A percentile compares a stretch with the other conserved stretches of the same genome.
These are phyloP conservation scores for Flaveria robusta DNA, from an alignment of 129 eudicot species.

Conservation along the genomic window DNA sequence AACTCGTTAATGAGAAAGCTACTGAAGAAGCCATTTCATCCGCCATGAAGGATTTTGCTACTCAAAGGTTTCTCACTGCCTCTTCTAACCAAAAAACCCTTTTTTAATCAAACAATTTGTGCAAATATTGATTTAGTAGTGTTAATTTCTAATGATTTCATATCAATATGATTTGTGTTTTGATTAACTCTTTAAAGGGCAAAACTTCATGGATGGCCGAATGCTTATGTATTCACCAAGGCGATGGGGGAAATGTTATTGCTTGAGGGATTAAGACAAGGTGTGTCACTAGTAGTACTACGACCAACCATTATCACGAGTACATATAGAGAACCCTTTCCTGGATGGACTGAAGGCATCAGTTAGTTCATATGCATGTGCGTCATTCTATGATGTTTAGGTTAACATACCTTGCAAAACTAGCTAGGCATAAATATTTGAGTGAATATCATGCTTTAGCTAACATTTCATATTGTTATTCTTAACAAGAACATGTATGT, in stretches of 20 bases:
- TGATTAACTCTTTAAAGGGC: slow-evolving; percentile 26
- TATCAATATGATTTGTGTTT: not conserved
- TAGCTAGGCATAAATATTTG: not conserved
- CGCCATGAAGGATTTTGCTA: slow-evolving; percentile 66
- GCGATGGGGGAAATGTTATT: slow-evolving; percentile 66
- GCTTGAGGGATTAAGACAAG: slow-evolving; percentile 26
- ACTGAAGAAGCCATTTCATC: slow-evolving; percentile 31
- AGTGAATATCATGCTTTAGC: not conserved
- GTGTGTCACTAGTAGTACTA: slow-evolving; percentile 43
- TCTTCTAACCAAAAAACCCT: not conserved
- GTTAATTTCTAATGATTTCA: too few relatives aligned
- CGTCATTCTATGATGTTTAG: not conserved
- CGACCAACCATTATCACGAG: slow-evolving; percentile 58
- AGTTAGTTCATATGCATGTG: slow-evolving; percentile 30
- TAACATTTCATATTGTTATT: not conserved
- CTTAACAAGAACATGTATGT: not conserved
- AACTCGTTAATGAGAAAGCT: slow-evolving; percentile 38
- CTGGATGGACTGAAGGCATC: slow-evolving; percentile 70
- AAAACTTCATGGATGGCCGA: slow-evolving; percentile 55
- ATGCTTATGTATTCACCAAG: slow-evolving; percentile 53
- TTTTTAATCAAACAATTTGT: too few relatives aligned
- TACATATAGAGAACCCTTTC: slow-evolving; percentile 55
- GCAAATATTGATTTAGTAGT: too few relatives aligned
- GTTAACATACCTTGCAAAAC: not conserved
- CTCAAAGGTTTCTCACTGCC: slow-evolving; percentile 67